Conservation (phyloP, 2,329 filamentous ascomycete genomes). For the Fusarium abutilonis region DNA sequence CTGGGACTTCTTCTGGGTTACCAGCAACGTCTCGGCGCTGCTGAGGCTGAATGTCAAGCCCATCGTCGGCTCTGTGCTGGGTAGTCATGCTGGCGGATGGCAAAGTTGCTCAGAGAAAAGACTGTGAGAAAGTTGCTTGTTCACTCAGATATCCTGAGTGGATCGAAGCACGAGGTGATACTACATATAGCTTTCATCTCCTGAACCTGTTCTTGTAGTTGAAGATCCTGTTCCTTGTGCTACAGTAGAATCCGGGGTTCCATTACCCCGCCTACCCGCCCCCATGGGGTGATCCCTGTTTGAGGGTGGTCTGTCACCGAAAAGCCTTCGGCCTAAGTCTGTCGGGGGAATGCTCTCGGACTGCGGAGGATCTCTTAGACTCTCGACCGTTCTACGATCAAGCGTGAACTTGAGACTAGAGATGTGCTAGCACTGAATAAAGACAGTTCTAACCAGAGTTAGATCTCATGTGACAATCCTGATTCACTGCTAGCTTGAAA, state of each 20-base stretch:
- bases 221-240: background rate
- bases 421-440: too few relatives aligned
- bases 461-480: too few relatives aligned
- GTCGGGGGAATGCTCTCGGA: background rate
- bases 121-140: background rate
- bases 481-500: too few relatives aligned
- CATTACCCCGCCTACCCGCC: slow-evolving; percentile 1
- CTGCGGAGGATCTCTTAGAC: background rate
- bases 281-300: background rate
- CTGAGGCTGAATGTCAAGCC: background rate
- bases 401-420: too few relatives aligned
- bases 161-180: background rate
- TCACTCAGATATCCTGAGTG: background rate
- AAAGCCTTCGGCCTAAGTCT: background rate
- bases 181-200: background rate
- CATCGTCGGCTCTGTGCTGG: background rate
- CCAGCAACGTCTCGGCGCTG: background rate
- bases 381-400: background rate
- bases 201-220: background rate
- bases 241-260: background rate
- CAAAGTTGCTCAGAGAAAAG: background rate
- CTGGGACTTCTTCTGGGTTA: background rate
- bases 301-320: background rate
- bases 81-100: background rate
- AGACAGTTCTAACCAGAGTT: too few relatives aligned